Evolutionary conservation across 169 alveolate species (phyloP).

Genomic region (Eimeria sp.): DNA sequence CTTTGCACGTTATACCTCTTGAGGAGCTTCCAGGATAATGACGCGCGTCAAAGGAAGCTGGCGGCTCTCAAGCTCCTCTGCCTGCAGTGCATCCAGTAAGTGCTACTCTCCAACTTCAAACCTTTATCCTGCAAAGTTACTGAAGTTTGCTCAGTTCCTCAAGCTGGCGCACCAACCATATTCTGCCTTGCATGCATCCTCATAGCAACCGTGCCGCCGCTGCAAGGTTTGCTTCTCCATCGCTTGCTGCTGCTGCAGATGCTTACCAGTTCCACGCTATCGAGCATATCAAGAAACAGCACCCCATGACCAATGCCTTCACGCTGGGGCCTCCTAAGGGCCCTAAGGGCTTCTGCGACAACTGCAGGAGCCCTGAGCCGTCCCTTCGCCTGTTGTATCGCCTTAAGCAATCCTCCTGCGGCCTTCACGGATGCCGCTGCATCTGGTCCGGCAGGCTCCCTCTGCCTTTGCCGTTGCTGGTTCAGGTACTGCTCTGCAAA

Average conservation of each 20-base stretch:
- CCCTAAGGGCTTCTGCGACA: constrained; percentile 58
- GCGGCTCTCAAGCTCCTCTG: constrained; percentile 62
- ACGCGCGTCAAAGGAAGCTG: constrained; percentile 62
- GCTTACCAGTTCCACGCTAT: constrained; percentile 51
- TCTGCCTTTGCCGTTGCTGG: constrained; percentile 50
- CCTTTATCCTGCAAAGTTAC: background rate
- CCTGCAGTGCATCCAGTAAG: background rate
- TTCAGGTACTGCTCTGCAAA: constrained; percentile 54
- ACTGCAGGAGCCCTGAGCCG: constrained; percentile 58
- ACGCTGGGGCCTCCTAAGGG: constrained; percentile 45
- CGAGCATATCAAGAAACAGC: constrained; percentile 58
- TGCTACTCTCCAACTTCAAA: background rate
- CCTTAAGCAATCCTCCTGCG: background rate
- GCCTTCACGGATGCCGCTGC: background rate
- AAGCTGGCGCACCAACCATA: background rate
- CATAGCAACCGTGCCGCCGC: background rate
- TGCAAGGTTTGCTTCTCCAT: background rate
- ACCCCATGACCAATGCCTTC: constrained; percentile 5
- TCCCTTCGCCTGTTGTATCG: constrained; percentile 56
- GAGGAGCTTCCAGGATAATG: constrained; percentile 62
- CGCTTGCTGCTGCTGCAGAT: constrained; percentile 20
- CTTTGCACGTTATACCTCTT: background rate
- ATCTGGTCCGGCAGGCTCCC: background rate
- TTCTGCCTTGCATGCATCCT: background rate
- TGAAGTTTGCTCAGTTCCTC: background rate